These are phyloP conservation scores for Metschnikowia lunata DNA, from an alignment of 805 yeast species.

Conservation along the genomic window DNA sequence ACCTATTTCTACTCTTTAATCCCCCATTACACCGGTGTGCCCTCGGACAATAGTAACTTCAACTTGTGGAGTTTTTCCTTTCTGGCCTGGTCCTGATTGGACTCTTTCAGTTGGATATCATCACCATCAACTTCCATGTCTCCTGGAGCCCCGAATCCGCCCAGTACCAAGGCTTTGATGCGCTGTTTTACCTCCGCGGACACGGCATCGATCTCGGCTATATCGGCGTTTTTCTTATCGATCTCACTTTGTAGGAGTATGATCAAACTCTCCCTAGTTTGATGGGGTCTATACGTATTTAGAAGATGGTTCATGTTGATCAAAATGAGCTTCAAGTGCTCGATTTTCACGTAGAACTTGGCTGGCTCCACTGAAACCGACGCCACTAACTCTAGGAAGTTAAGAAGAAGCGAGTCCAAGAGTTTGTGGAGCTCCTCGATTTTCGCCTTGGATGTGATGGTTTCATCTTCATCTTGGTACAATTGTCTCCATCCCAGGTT, in stretches of 20 bases:
- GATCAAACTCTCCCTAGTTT: slow-evolving; percentile 83
- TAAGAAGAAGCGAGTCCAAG: slow-evolving; percentile 70
- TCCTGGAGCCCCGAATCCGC: too few species aligned
- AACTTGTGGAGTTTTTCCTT: neutral
- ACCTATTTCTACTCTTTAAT: too few species aligned
- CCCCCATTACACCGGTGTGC: neutral
- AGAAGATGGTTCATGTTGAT: slow-evolving; percentile 88
- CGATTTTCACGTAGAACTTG: slow-evolving; percentile 55
- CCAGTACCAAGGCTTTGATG: slow-evolving; percentile 23
- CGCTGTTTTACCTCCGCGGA: slow-evolving; percentile 36
- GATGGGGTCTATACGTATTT: slow-evolving; percentile 93
- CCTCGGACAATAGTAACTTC: neutral
- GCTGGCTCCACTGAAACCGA: slow-evolving; percentile 71
- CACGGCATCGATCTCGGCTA: slow-evolving; percentile 40
- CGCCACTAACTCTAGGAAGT: slow-evolving; percentile 80
- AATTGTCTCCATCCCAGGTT: slow-evolving; percentile 77
- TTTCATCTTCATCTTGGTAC: slow-evolving; percentile 44
- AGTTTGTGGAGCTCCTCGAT: slow-evolving; percentile 75
- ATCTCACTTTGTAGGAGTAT: slow-evolving; percentile 69
- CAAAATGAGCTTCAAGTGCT: slow-evolving; percentile 71
- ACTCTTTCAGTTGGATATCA: neutral
- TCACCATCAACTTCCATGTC: neutral
- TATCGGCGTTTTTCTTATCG: slow-evolving; percentile 54
- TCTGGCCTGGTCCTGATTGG: neutral
- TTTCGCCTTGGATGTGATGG: slow-evolving; percentile 40